phyloP scores from a whole-genome alignment of 2,329 filamentous ascomycete species.

The Pseudocercospora cruenta region DNA sequence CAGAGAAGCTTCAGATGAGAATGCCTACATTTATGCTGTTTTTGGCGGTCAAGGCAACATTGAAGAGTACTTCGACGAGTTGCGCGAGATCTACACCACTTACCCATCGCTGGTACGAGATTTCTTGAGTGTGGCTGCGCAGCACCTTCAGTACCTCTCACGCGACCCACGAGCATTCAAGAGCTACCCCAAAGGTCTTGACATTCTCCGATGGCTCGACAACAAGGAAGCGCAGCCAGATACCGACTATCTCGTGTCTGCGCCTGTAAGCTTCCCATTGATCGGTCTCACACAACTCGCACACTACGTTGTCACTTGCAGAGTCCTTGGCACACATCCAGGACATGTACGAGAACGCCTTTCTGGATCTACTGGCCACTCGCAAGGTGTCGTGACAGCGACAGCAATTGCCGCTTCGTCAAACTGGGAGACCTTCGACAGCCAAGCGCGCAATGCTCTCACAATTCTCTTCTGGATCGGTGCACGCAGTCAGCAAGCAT shows the following conservation, averaged over 20 bases:
- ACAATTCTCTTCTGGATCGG: constrained; percentile 99
- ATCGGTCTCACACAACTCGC: constrained; percentile 95
- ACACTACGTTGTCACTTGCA: constrained; percentile 93
- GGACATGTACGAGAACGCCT: constrained; percentile 84
- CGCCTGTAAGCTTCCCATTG: constrained; percentile 91
- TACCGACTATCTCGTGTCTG: constrained; percentile 89
- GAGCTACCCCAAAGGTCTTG: constrained; percentile 94
- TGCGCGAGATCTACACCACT: constrained; percentile 86
- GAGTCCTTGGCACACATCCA: constrained; percentile 84
- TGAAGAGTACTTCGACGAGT: constrained; percentile 98
- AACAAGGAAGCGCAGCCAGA: constrained; percentile 88
- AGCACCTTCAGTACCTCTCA: constrained; percentile 83
- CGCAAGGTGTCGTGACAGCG: constrained; percentile 92
- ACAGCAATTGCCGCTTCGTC: constrained; percentile 87
- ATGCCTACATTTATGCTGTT: constrained; percentile 86
- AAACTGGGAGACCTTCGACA: constrained; percentile 89
- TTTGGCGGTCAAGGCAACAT: constrained; percentile 99
- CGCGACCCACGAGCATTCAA: constrained; percentile 87
- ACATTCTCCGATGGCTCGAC: constrained; percentile 91
- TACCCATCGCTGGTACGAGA: constrained; percentile 91
- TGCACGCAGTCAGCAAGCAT: constrained; percentile 93
- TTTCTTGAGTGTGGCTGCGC: constrained; percentile 77
- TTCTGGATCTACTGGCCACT: constrained; percentile 90
- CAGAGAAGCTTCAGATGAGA: constrained; percentile 80
- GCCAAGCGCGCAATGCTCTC: constrained; percentile 76